Percentiles rank a stretch among this genome's conserved stretches.
phyloP scores from a whole-genome alignment of 2,329 filamentous ascomycete species.

The Sclerotinia minor region DNA sequence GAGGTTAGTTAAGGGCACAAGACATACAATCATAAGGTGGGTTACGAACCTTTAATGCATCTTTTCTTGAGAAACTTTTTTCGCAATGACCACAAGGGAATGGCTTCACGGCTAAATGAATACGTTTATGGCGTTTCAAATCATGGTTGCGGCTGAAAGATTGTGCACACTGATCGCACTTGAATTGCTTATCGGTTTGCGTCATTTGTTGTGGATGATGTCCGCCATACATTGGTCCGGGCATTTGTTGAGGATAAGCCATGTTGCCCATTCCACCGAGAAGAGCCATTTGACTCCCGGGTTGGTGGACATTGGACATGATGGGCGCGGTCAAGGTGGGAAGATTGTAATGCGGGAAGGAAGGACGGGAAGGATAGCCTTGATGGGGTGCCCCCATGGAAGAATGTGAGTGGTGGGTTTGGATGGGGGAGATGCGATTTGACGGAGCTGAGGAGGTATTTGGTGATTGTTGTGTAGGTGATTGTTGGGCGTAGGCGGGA shows the following conservation, averaged over 20 bases:
- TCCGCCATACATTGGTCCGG: slow-evolving; percentile 58
- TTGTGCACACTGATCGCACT: slow-evolving; percentile 88
- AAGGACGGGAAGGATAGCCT: slow-evolving; percentile 50
- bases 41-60: slow-evolving; percentile 84
- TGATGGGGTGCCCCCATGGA: slow-evolving; percentile 58
- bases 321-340: slow-evolving; percentile 66
- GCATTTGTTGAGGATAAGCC: slow-evolving; percentile 55
- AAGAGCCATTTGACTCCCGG: slow-evolving; percentile 69
- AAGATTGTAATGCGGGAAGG: slow-evolving; percentile 54
- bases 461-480: slow-evolving; percentile 50
- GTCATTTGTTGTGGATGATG: slow-evolving; percentile 53
- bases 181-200: slow-evolving; percentile 82
- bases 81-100: slow-evolving; percentile 90
- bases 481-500: slow-evolving; percentile 51
- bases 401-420: slow-evolving; percentile 42
- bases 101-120: slow-evolving; percentile 92
- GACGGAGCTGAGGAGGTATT: slow-evolving; percentile 44
- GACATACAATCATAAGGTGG: slow-evolving; percentile 23
- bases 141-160: slow-evolving; percentile 97
- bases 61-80: slow-evolving; percentile 95
- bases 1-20: slow-evolving; percentile 35
- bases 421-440: slow-evolving; percentile 46
- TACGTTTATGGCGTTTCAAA: slow-evolving; percentile 91
- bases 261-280: slow-evolving; percentile 51
- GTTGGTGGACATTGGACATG: slow-evolving; percentile 76